A percentile compares a stretch with the other conserved stretches of the same genome.
phyloP scores from a whole-genome alignment of 345 rosid species.

The Euphorbia peplus region DNA sequence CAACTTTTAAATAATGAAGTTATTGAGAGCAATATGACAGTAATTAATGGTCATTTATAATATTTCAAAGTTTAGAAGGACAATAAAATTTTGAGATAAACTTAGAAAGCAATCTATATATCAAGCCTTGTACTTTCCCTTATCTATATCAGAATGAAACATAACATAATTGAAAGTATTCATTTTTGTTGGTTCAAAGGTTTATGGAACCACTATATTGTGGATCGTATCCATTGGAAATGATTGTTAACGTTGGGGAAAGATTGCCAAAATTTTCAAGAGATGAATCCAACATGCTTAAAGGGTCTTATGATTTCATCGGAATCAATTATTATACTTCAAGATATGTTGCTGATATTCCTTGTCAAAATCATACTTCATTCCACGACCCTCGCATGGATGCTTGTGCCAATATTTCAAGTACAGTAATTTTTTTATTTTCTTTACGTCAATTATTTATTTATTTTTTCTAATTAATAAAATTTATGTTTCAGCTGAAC shows the following conservation, averaged over 20 bases:
- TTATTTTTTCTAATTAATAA: no score
- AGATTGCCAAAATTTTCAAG: not conserved
- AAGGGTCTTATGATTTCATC: slow-evolving; percentile 2
- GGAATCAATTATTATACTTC: not conserved
- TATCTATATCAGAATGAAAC: no score
- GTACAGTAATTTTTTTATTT: not conserved
- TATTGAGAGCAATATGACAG: no score
- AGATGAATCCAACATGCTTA: not conserved
- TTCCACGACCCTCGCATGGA: not conserved
- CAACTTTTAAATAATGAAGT: no score
- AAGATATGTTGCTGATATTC: not conserved
- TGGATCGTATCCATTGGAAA: not conserved
- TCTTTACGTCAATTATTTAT: no score
- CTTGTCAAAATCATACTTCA: not conserved
- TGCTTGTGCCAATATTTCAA: not conserved
- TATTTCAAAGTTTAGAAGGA: no score
- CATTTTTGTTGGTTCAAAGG: no score
- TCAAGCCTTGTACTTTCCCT: no score
- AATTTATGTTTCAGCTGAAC: not conserved
- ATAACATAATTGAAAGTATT: no score
- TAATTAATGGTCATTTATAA: no score
- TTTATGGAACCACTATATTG: not conserved
- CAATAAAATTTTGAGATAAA: no score
- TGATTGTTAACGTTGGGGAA: not conserved
- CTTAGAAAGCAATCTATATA: no score